phyloP scores from a whole-genome alignment of 2,329 filamentous ascomycete species.

The Nothomitra cinnamomea region DNA sequence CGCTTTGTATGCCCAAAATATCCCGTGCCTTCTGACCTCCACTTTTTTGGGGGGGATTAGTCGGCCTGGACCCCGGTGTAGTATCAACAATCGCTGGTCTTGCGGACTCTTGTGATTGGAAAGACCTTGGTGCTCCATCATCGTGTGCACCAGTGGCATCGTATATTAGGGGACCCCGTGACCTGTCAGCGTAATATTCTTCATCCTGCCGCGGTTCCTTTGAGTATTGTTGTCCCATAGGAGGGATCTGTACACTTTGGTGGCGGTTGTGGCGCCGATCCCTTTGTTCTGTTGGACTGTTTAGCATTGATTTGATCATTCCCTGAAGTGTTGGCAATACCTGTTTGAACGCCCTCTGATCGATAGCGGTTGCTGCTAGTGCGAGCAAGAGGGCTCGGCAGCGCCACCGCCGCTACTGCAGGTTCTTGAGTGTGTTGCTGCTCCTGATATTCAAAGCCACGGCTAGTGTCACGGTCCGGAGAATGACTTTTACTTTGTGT shows the following conservation, averaged over 20 bases:
- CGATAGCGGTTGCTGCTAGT: not conserved
- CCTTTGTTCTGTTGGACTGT: not conserved
- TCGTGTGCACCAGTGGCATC: not conserved
- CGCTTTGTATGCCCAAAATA: conserved; percentile 6
- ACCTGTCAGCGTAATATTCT: not conserved
- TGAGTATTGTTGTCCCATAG: conserved; percentile 11
- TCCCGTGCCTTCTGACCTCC: not conserved
- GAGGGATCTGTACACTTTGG: conserved; percentile 12
- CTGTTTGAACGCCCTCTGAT: not conserved
- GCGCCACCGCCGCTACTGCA: not conserved
- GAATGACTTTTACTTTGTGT: conserved; percentile 8
- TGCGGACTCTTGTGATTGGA: conserved; percentile 26
- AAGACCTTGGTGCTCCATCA: not conserved
- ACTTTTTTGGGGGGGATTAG: not conserved
- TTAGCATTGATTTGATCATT: not conserved
- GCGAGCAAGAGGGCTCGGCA: not conserved
- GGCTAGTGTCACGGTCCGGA: conserved; percentile 9
- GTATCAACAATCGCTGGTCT: not conserved
- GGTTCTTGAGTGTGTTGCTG: conserved; percentile 6
- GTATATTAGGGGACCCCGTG: not conserved
- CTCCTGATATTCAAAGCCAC: conserved; percentile 15
- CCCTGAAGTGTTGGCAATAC: not conserved
- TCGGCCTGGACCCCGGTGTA: not conserved
- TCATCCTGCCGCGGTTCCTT: conserved; percentile 11
- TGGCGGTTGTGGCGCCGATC: not conserved